A percentile compares a stretch with the other conserved stretches of the same genome.
phyloP scores from a whole-genome alignment of 192 early-diverging fungal genomes.

The Jimgerdemannia flammicorona region DNA sequence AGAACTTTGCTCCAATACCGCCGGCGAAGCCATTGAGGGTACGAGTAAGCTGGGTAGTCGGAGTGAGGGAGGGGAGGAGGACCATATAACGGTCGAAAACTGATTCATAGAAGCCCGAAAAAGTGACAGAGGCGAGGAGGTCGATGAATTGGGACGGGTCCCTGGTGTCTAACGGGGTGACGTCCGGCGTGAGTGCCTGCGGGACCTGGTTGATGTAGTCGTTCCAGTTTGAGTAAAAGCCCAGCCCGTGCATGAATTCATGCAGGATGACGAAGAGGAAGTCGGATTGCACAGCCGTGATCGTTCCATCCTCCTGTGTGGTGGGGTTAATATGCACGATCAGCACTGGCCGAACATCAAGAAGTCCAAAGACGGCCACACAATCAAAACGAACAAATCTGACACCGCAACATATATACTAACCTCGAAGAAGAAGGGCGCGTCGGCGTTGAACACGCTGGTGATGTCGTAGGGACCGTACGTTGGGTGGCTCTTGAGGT shows the following conservation, averaged over 20 bases:
- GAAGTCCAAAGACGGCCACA: no score
- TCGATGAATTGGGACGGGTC: neutral
- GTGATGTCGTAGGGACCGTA: constrained; percentile 31
- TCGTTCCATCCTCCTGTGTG: constrained; percentile 13
- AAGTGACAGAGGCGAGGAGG: neutral
- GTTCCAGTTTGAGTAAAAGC: constrained; percentile 31
- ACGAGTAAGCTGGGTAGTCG: neutral
- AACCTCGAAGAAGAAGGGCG: constrained; percentile 29
- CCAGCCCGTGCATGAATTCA: constrained; percentile 42
- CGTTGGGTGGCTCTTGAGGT: constrained; percentile 1
- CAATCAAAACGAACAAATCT: no score
- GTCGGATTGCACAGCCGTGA: constrained; percentile 24
- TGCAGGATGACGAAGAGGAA: constrained; percentile 34
- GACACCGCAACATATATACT: neutral
- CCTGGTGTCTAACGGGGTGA: neutral
- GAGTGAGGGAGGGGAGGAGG: neutral
- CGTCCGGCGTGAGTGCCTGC: constrained; percentile 24
- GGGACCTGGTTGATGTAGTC: constrained; percentile 1
- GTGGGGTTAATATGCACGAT: no score
- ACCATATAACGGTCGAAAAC: constrained; percentile 18
- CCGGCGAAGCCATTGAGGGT: constrained; percentile 1
- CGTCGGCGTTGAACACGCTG: constrained; percentile 30
- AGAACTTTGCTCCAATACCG: neutral
- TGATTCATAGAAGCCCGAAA: constrained; percentile 16
- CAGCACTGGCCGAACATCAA: no score